A percentile compares a stretch with the other conserved stretches of the same genome.
Evolutionary conservation across 2,329 filamentous ascomycete species (phyloP).

Genomic region (Xylariales sp.): DNA sequence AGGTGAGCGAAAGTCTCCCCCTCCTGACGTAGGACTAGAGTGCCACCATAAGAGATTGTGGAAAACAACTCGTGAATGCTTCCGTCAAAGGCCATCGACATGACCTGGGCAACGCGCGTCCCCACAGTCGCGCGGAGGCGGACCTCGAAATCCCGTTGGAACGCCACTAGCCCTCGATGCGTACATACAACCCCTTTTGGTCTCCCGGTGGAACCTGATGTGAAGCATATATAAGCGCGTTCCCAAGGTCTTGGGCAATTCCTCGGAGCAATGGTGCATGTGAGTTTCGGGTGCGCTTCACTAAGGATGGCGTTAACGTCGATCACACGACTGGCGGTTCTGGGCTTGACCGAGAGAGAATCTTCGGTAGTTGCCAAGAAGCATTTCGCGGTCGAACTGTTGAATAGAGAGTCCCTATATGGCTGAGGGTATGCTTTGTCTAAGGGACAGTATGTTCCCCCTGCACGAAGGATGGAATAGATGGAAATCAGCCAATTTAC

Average conservation of each 20-base stretch:
- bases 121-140: conserved; percentile 30
- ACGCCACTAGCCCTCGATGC: conserved; percentile 31
- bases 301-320: no score
- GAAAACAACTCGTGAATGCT: conserved; percentile 36
- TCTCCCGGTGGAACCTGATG: conserved; percentile 37
- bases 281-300: no score
- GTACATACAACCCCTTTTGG: conserved; percentile 36
- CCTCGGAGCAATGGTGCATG: no score
- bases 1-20: conserved; percentile 27
- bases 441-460: conserved; percentile 24
- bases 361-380: no score
- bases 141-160: conserved; percentile 27
- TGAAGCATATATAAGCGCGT: conserved; percentile 37
- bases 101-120: conserved; percentile 30
- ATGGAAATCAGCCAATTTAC: conserved; percentile 31
- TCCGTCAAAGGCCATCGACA: conserved; percentile 40
- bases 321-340: no score
- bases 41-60: conserved; percentile 33
- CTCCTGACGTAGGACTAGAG: conserved; percentile 26
- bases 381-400: no score
- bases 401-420: no score
- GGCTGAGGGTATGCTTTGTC: conserved; percentile 18
- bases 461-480: conserved; percentile 28
- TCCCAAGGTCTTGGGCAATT: no score
- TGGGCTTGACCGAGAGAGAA: no score